phyloP scores from a whole-genome alignment of 225 moss, liverwort and hornwort genomes.

The Ulota crispa region DNA sequence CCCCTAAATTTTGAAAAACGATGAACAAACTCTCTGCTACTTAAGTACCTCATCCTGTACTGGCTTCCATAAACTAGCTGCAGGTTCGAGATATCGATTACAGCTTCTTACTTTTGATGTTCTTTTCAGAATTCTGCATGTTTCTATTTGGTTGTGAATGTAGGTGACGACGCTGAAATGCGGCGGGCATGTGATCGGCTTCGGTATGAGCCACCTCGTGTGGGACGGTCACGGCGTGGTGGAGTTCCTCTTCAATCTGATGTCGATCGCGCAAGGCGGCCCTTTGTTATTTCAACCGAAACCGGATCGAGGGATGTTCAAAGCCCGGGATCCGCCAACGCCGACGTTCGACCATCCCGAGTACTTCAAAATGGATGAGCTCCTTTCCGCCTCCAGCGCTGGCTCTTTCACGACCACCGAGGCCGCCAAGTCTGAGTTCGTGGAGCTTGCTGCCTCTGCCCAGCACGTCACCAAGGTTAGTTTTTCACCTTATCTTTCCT shows the following conservation, averaged over 20 bases:
- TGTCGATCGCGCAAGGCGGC: constrained; percentile 66
- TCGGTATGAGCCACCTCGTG: constrained; percentile 77
- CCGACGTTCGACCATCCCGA: constrained; percentile 76
- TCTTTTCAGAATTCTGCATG: background rate
- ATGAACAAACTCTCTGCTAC: background rate
- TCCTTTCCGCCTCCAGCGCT: constrained; percentile 9
- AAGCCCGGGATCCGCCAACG: constrained; percentile 63
- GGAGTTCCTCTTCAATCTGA: constrained; percentile 75
- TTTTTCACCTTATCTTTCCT: background rate
- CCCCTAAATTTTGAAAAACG: background rate
- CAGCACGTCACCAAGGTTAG: constrained; percentile 50
- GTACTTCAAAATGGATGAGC: constrained; percentile 51
- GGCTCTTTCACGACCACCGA: constrained; percentile 61
- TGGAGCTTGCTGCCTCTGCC: constrained; percentile 42
- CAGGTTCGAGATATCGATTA: no score
- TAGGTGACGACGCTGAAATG: constrained; percentile 80
- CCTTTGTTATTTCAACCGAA: constrained; percentile 44
- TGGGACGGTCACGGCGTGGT: constrained; percentile 91
- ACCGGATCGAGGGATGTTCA: constrained; percentile 59
- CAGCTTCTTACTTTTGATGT: background rate
- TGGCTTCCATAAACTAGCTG: background rate
- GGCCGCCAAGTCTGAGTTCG: constrained; percentile 56
- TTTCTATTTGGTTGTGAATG: background rate
- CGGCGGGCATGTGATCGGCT: constrained; percentile 76
- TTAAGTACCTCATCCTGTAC: no score